phyloP scores from a whole-genome alignment of 176 grass and related monocot genomes.

The Puccinellia tenuiflora region DNA sequence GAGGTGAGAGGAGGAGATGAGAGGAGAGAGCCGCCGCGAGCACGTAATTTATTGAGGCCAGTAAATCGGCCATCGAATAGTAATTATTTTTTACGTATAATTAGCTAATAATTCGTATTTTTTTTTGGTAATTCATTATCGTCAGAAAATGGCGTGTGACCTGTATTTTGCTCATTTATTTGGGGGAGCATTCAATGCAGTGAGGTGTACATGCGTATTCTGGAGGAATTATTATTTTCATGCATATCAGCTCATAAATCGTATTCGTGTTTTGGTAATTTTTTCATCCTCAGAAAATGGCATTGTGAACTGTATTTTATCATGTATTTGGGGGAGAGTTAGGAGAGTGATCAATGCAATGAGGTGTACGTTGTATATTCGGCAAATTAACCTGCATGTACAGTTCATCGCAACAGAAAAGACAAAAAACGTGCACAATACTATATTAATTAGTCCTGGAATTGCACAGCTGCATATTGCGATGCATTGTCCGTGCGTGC shows the following conservation, averaged over 20 bases:
- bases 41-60: background rate
- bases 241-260: background rate
- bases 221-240: background rate
- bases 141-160: background rate
- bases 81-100: background rate
- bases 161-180: background rate
- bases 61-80: background rate
- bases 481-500: background rate
- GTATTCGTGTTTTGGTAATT: background rate
- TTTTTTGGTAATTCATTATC: background rate
- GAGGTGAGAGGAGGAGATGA: background rate
- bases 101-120: background rate
- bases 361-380: background rate
- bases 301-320: background rate
- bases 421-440: background rate
- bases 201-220: background rate
- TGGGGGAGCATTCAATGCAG: background rate
- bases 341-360: background rate
- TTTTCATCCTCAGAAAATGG: background rate
- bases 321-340: background rate
- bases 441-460: background rate
- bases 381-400: background rate
- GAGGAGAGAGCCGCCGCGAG: background rate
- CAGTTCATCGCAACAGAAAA: background rate
- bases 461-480: background rate